phyloP scores from a whole-genome alignment of 306 rosid species.

The Corylus americana region DNA sequence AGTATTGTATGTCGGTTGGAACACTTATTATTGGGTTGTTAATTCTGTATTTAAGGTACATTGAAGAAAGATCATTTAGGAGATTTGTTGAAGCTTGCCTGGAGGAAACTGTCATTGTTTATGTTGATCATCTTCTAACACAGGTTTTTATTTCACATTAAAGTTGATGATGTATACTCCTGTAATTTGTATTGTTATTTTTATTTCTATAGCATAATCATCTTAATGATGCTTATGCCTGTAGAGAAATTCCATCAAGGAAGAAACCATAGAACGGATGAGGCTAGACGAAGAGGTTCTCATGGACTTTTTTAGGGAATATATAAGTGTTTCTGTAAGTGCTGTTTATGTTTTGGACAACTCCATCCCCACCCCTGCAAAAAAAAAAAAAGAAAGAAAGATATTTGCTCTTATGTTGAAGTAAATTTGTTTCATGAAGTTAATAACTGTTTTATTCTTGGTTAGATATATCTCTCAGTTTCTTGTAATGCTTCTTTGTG shows the following conservation, averaged over 20 bases:
- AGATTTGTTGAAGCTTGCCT: constrained; percentile 99
- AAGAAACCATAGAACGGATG: constrained; percentile 95
- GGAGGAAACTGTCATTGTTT: constrained; percentile 87
- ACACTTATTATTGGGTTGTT: constrained; percentile 5
- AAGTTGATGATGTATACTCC: constrained; percentile 14
- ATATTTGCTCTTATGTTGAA: neutral
- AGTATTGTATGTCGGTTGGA: neutral
- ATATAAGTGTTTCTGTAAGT: constrained; percentile 84
- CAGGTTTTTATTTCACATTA: constrained; percentile 54
- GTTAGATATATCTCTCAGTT: constrained; percentile 11
- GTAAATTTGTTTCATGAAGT: neutral
- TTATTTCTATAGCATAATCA: constrained; percentile 23
- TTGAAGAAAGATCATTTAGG: constrained; percentile 95
- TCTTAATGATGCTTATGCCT: constrained; percentile 28
- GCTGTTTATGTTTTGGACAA: constrained; percentile 4
- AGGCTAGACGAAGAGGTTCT: constrained; percentile 96
- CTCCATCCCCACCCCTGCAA: too few species aligned
- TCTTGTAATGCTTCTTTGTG: constrained; percentile 20
- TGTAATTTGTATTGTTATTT: constrained; percentile 6
- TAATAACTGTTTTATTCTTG: neutral
- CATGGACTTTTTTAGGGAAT: constrained; percentile 94
- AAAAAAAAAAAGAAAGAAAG: neutral
- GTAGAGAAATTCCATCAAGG: constrained; percentile 87
- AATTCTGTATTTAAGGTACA: constrained; percentile 62
- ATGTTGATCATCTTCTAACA: constrained; percentile 84